A percentile compares a stretch with the other conserved stretches of the same genome.
Evolutionary conservation across 495 filamentous ascomycete species (phyloP).

Genomic region (Copromyces sp.): DNA sequence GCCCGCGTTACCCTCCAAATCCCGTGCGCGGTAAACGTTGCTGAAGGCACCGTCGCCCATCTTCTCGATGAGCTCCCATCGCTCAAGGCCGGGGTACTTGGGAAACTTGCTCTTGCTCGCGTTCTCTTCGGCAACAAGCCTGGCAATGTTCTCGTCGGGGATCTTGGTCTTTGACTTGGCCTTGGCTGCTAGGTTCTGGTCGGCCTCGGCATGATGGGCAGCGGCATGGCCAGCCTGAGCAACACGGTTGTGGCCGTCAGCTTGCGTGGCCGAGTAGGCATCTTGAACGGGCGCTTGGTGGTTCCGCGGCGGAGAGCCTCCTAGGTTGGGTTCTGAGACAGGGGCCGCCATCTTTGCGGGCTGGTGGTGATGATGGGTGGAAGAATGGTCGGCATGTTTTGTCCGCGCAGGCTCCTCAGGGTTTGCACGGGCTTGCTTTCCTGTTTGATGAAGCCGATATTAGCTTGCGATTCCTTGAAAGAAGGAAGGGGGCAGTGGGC

Average conservation of each 20-base stretch:
- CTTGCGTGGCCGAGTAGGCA: constrained; percentile 48
- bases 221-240: constrained; percentile 53
- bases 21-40: constrained; percentile 88
- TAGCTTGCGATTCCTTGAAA: constrained; percentile 12
- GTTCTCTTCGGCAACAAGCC: constrained; percentile 85
- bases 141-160: constrained; percentile 60
- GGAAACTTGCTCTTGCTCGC: constrained; percentile 76
- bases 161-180: constrained; percentile 40
- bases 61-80: constrained; percentile 86
- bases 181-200: constrained; percentile 21
- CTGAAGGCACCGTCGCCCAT: constrained; percentile 99
- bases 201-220: constrained; percentile 39
- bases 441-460: constrained; percentile 25
- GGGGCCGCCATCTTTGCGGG: constrained; percentile 22
- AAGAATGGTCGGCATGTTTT: constrained; percentile 43
- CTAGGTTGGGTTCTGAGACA: constrained; percentile 17
- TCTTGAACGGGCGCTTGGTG: constrained; percentile 20
- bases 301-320: constrained; percentile 3
- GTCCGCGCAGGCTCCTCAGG: constrained; percentile 38
- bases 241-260: constrained; percentile 51
- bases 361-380: constrained; percentile 33
- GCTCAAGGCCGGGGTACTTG: constrained; percentile 80
- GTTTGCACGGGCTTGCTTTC: constrained; percentile 79
- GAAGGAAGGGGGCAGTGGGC: background rate
- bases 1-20: constrained; percentile 53